Base-by-base conservation (phyloP, 164 flowering plant genomes). In the Piper longum region DNA sequence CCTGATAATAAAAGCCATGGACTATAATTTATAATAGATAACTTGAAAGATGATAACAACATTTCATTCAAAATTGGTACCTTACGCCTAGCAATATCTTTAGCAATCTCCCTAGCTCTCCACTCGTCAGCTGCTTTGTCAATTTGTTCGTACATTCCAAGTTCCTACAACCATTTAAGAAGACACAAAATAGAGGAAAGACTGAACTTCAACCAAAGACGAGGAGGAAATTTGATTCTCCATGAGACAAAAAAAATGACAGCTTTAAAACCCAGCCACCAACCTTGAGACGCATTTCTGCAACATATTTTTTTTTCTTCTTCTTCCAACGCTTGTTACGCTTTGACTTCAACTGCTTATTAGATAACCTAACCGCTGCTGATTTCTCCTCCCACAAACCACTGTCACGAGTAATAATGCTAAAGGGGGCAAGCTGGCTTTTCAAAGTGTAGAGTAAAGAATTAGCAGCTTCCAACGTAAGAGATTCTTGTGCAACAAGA, bases 71-170 rank as follows among this genome's bases (percentile, higher is more conserved):
- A 48, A 48, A 48, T 48, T 6, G 11, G 42, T 75, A 89, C 99
- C 96, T 90, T 88, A 39, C 79, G 82, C 42, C 73, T 80, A 42
- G 97, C 90, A 73, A 85, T 87, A 73, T 90, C 92, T 77, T 93
- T 90, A 61, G 99, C 96, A 59, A 90, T 88, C 80, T 88, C 91
- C 72, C 83, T 82, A 45, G 92, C 89, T 73, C 97, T 88, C 99
- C 97, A 90, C 69, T 88, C 99, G 81, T 93, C 92, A 65, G 97
- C 99, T 70, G 80, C 89, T 66, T 71, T 79, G 77, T 88, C 89
- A 66, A 77, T 85, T 77, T 79, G 74, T 41, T 88, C 91, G 72
- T 84, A 93, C 59, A 55, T 70, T 70, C 82, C 88, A 60, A 66
- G 80, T 71, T 88, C 95, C 97, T 90, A 71, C 61, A 65, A 48